Evolutionary conservation across 176 grass and related monocot species (phyloP), one percentile per base, ranked within the genome.

Genomic region (Triticum turgidum): DNA sequence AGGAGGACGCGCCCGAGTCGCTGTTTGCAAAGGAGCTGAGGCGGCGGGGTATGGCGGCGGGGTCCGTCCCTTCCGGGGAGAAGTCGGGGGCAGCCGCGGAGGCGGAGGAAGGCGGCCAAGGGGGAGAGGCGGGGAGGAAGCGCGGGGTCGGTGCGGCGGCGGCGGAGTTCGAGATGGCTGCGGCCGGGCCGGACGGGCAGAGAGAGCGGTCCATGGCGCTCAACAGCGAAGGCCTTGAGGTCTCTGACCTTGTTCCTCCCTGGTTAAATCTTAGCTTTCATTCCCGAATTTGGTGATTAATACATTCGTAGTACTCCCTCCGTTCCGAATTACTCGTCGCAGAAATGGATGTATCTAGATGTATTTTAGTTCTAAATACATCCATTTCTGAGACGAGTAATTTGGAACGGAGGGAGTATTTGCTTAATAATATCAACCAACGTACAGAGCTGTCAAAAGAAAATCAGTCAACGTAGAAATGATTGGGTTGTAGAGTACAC

Each of bases 181-280:
- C 92, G 0, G 79, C 79, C 22, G 82, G 32, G 49, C 24, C 80
- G 6, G 95, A 90, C 41, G 89, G 91, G 25, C 92, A 98, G 85
- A 88, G 93, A 56, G 87, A 92, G 65, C 81, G 84, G 14, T 94
- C 96, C 78, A 88, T 96, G 93, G 85, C 88, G 30, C 89, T 96
- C 86, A 94, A 98, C 79, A 98, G 92, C 63, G 92, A 98, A 77
- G 93, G 96, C 42, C 79, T 98, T 59, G 92, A 96, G 96, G 94
- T 98, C 65, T 18, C 69, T 76, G 3, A 11, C 13, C 3, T 9
- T 24, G n/a, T 42, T 6, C 25, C 32, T 34, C 4, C 1, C 27
- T 63, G 56, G 2, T 84, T 64, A 63, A 35, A 14, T 84, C 5
- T 11, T 73, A 25, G 21, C 41, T 75, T 75, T 30, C 34, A 52